Evolutionary conservation across 495 filamentous ascomycete species (phyloP).

Genomic region (Neurospora africana): DNA sequence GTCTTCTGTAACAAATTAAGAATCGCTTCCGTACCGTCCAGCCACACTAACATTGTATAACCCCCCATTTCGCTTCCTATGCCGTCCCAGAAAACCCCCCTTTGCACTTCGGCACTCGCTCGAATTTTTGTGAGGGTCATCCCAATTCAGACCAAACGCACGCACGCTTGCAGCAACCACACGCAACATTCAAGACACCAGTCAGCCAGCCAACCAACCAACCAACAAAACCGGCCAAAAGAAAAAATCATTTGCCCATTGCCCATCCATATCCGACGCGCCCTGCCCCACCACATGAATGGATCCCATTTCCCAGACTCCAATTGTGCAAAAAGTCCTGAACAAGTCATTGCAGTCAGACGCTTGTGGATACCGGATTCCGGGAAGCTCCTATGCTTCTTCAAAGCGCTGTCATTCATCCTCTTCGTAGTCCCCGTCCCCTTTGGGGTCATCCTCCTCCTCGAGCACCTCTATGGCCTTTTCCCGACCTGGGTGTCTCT

Average conservation of each 20-base stretch:
- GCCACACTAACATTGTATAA: not conserved
- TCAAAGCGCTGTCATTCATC: not conserved
- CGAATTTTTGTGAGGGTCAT: not conserved
- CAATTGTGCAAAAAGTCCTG: constrained; percentile 4
- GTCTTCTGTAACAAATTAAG: not conserved
- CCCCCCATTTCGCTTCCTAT: not conserved
- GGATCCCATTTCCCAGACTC: constrained; percentile 4
- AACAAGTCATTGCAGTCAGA: not conserved
- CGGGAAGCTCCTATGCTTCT: not conserved
- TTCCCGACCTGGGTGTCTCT: constrained; percentile 12
- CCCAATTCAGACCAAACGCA: not conserved
- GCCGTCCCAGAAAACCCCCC: not conserved
- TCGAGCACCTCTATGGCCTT: not conserved
- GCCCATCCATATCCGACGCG: not conserved
- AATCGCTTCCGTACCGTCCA: not conserved
- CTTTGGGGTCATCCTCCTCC: not conserved
- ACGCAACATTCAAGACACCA: constrained; percentile 4
- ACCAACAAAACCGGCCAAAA: constrained; percentile 3
- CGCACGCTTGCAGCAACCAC: not conserved
- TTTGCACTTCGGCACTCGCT: not conserved
- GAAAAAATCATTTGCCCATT: constrained; percentile 1
- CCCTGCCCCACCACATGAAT: not conserved
- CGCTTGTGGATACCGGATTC: not conserved
- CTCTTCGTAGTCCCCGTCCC: not conserved
- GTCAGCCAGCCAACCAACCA: not conserved